Conservation (phyloP, 306 rosid genomes). For the Medicago lupulina region DNA sequence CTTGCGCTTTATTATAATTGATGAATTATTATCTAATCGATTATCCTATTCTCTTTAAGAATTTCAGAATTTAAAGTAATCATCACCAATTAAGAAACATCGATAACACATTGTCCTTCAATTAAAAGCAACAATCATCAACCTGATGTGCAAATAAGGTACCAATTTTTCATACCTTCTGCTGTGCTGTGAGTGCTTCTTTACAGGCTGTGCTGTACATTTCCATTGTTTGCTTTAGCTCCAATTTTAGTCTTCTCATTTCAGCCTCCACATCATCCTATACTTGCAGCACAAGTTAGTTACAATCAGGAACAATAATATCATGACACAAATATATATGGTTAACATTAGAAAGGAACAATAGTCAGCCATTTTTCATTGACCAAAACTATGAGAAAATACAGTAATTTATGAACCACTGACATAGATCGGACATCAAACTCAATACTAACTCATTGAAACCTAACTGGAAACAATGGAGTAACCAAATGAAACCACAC, state of each 20-base stretch:
- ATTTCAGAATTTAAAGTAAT: neutral
- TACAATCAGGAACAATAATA: neutral
- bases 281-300: constrained; percentile 34
- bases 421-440: too few relatives aligned
- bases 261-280: constrained; percentile 95
- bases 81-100: too few relatives aligned
- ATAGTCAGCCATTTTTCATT: too few relatives aligned
- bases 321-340: too few relatives aligned
- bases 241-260: constrained; percentile 90
- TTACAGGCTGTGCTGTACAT: constrained; percentile 96
- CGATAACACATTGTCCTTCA: too few relatives aligned
- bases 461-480: too few relatives aligned
- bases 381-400: neutral
- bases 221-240: constrained; percentile 96
- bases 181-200: constrained; percentile 92
- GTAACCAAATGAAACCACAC: too few relatives aligned
- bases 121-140: neutral
- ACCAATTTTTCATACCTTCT: constrained; percentile 57
- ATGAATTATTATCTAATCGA: neutral
- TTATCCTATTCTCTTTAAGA: neutral
- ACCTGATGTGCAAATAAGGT: constrained; percentile 11
- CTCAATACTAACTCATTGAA: too few relatives aligned
- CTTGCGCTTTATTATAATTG: constrained; percentile 17
- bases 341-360: too few relatives aligned
- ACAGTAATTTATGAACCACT: neutral